Base-by-base conservation (phyloP, 345 rosid genomes). In the Lepidium aucheri region DNA sequence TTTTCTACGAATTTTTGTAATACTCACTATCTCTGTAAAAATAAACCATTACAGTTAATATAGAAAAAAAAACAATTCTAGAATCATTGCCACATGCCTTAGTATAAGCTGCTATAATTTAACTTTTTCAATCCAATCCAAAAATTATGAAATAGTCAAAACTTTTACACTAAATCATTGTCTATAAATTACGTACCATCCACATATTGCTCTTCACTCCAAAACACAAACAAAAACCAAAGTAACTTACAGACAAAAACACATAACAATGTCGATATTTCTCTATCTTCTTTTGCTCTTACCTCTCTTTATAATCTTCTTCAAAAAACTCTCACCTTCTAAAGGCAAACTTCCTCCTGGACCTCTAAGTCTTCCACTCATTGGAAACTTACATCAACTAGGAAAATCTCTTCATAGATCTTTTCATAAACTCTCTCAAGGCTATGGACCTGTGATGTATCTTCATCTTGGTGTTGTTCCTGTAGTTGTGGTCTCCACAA, bases 391-490 rank as follows among this genome's bases (percentile, higher is more conserved):
- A 20, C 82, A 77, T 54, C 81, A 70, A 39, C 77, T 84, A 1
- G 81, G 84, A 9, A 67, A 47, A 17, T 52, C 74, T 49, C 81
- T 76, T 2, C 84, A 81, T 36, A 71, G 62, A 40, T 43, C 76
- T 34, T 69, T 79, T 6, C 51, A 54, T 17, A 47, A 65, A 7
- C 68, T 84, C 11, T 72, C 89, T 59, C 65, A 53, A 24, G 62
- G 77, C 45, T 72, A 87, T 6, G 89, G 87, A 6, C 82, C 78
- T 0, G 79, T 83, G 59, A 65, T 85, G 84, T 68, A 53, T 44
- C 63, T 85, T 11, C 76, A 30, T 3, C 72, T 81, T 0, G 88
- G 86, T 1, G 62, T 40, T 3, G 68, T 77, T 1, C 84, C 82
- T 1, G 70, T 78, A 10, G 63, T 82, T 7, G 63, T 83, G 0